Percentiles rank a stretch among this genome's conserved stretches.
phyloP scores from a whole-genome alignment of 352 stramenopile genomes.

The Thalassiosira sp. region DNA sequence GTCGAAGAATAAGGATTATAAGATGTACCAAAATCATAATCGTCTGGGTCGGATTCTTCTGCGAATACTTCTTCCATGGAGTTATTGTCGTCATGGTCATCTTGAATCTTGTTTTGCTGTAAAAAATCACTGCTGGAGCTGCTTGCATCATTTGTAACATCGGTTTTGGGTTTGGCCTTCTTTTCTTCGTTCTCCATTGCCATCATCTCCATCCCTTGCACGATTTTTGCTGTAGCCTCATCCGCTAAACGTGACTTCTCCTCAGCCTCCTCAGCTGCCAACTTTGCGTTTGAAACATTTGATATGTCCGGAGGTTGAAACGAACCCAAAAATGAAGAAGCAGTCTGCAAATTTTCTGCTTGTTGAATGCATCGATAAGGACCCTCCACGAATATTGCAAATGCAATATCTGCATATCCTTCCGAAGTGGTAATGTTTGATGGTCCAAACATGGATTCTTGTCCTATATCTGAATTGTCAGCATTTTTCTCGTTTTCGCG shows the following conservation, averaged over 20 bases:
- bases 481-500: conserved; percentile 12
- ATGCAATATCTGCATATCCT: conserved; percentile 64
- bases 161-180: neutral
- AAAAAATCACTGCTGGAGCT: conserved; percentile 45
- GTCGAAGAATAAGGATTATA: conserved; percentile 26
- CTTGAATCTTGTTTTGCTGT: conserved; percentile 6
- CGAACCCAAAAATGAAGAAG: conserved; percentile 53
- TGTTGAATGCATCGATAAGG: conserved; percentile 67
- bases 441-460: conserved; percentile 40
- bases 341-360: conserved; percentile 33
- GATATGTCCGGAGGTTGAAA: conserved; percentile 42
- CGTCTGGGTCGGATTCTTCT: conserved; percentile 74
- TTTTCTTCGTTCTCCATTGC: conserved; percentile 22
- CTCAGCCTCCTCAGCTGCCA: conserved; percentile 18
- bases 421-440: conserved; percentile 31
- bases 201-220: conserved; percentile 44
- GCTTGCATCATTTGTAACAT: conserved; percentile 30
- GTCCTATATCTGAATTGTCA: conserved; percentile 5
- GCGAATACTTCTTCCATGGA: conserved; percentile 72
- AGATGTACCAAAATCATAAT: conserved; percentile 69
- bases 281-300: conserved; percentile 6
- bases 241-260: conserved; percentile 42
- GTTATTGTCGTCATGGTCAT: conserved; percentile 38
- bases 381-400: conserved; percentile 58
- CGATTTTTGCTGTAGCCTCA: conserved; percentile 35